A percentile compares a stretch with the other conserved stretches of the same genome.
Evolutionary conservation across 2,329 filamentous ascomycete genomes (phyloP).

Genomic region (Fusarium acutatum): DNA sequence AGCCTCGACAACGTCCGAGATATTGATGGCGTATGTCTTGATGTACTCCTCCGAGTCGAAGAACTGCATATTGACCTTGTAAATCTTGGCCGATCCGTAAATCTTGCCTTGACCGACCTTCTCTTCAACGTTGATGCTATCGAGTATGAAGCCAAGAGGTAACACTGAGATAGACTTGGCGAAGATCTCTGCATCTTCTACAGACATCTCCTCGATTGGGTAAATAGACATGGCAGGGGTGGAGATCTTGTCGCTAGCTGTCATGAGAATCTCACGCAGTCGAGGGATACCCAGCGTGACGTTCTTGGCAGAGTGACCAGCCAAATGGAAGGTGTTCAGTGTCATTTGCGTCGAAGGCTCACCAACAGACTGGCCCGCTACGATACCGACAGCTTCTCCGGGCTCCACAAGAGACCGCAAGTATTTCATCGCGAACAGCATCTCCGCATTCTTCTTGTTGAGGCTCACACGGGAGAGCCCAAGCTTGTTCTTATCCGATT

Average conservation of each 20-base stretch:
- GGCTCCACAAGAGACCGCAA: conserved; percentile 91
- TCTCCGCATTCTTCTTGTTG: conserved; percentile 79
- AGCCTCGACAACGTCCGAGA: conserved; percentile 78
- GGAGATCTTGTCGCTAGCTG: conserved; percentile 86
- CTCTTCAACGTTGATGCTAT: conserved; percentile 83
- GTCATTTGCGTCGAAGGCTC: conserved; percentile 99
- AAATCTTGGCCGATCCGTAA: conserved; percentile 80
- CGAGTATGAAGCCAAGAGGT: conserved; percentile 82
- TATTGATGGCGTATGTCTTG: conserved; percentile 83
- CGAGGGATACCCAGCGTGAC: conserved; percentile 98
- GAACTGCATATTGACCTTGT: conserved; percentile 81
- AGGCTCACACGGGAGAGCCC: conserved; percentile 50
- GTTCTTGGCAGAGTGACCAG: conserved; percentile 97
- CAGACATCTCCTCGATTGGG: conserved; percentile 75
- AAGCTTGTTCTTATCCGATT: conserved; percentile 48
- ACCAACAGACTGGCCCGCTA: conserved; percentile 95
- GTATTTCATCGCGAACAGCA: conserved; percentile 90
- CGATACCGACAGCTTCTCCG: conserved; percentile 95
- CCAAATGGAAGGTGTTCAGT: conserved; percentile 98
- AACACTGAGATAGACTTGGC: conserved; percentile 92
- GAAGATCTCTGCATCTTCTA: conserved; percentile 77
- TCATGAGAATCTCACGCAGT: conserved; percentile 98
- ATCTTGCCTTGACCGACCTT: conserved; percentile 76
- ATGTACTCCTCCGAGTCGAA: conserved; percentile 87
- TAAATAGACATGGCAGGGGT: conserved; percentile 91